phyloP scores from a whole-genome alignment of 805 yeast species.

The Cyberlindnera euphorbiiphila region DNA sequence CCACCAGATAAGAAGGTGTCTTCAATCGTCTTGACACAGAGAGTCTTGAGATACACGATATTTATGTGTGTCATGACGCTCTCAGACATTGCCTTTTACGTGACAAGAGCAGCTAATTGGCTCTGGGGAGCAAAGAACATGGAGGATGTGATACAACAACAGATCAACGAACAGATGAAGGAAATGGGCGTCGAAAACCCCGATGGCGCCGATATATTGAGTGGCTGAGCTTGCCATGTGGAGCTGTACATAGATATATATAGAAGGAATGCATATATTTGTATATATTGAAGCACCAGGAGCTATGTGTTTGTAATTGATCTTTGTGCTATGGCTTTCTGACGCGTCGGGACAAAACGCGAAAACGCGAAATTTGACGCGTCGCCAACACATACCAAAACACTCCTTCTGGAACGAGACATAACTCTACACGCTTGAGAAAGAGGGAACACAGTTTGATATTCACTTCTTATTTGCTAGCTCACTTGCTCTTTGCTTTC shows the following conservation, averaged over 20 bases:
- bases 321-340: too few relatives aligned
- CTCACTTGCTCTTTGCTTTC: background rate
- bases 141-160: slow-evolving; percentile 25
- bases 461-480: too few relatives aligned
- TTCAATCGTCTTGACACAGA: slow-evolving; percentile 4
- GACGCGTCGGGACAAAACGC: slow-evolving; percentile 1
- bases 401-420: too few relatives aligned
- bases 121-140: slow-evolving; percentile 23
- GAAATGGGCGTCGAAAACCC: slow-evolving; percentile 27
- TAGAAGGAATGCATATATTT: too few relatives aligned
- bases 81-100: slow-evolving; percentile 22
- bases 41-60: slow-evolving; percentile 22
- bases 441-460: too few relatives aligned
- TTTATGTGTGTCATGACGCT: slow-evolving; percentile 20
- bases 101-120: slow-evolving; percentile 18
- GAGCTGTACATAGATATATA: slow-evolving; percentile 1
- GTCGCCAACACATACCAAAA: background rate
- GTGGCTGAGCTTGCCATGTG: slow-evolving; percentile 13
- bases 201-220: slow-evolving; percentile 19
- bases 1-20: slow-evolving; percentile 9
- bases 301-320: too few relatives aligned
- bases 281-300: too few relatives aligned
- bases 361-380: slow-evolving; percentile 4
- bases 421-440: too few relatives aligned
- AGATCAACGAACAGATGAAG: slow-evolving; percentile 24